Percentiles rank a stretch among this genome's conserved stretches.
phyloP scores from a whole-genome alignment of 257 asterid species.

The Plectranthus barbatus region DNA sequence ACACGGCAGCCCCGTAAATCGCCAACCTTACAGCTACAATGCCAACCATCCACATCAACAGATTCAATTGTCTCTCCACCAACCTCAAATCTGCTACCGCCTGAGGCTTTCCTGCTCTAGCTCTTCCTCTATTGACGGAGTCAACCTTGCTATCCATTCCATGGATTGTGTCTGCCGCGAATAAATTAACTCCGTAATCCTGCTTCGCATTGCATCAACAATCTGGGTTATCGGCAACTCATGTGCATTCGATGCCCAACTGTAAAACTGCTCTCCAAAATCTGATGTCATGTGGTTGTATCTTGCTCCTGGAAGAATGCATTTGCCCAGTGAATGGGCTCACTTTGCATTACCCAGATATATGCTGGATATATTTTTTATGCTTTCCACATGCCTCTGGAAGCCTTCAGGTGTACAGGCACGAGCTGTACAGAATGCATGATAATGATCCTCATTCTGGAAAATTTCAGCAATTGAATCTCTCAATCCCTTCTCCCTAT shows the following conservation, averaged over 20 bases:
- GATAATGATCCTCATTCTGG: slow-evolving; percentile 62
- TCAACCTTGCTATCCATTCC: slow-evolving; percentile 68
- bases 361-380: slow-evolving; percentile 76
- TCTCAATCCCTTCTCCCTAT: slow-evolving; percentile 80
- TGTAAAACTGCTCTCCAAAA: slow-evolving; percentile 76
- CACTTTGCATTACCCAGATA: slow-evolving; percentile 81
- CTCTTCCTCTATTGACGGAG: slow-evolving; percentile 76
- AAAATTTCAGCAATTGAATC: slow-evolving; percentile 66
- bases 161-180: slow-evolving; percentile 47
- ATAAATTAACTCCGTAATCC: slow-evolving; percentile 60
- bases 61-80: slow-evolving; percentile 62
- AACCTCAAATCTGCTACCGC: slow-evolving; percentile 57
- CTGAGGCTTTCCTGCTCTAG: slow-evolving; percentile 58
- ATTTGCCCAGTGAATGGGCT: slow-evolving; percentile 88
- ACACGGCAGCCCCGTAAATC: slow-evolving; percentile 78
- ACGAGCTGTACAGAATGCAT: slow-evolving; percentile 81
- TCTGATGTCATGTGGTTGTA: slow-evolving; percentile 73
- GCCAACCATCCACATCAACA: slow-evolving; percentile 59
- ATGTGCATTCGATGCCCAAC: slow-evolving; percentile 82
- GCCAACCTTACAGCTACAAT: slow-evolving; percentile 80
- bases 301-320: slow-evolving; percentile 76
- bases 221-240: slow-evolving; percentile 93
- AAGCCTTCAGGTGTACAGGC: slow-evolving; percentile 65
- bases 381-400: slow-evolving; percentile 58
- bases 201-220: slow-evolving; percentile 72